phyloP scores from a whole-genome alignment of 2,329 filamentous ascomycete species.

The Ascochyta rabiei region DNA sequence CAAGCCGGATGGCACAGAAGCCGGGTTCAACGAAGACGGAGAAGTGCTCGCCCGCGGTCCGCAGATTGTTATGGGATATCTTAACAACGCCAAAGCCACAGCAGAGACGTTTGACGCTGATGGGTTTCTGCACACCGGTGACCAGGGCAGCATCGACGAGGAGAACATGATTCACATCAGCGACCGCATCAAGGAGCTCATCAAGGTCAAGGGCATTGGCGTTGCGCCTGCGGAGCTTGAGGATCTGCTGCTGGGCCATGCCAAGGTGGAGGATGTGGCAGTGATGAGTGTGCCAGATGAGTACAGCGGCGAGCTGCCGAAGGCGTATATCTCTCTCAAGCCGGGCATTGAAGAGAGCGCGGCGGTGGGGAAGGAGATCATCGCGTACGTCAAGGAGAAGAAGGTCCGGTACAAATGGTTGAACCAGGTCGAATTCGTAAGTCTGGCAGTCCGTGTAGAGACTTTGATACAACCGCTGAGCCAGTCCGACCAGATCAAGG shows the following conservation, averaged over 20 bases:
- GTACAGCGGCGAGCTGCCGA: slow-evolving; percentile 55
- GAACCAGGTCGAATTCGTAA: slow-evolving; percentile 52
- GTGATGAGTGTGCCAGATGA: slow-evolving; percentile 62
- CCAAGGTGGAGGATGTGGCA: slow-evolving; percentile 62
- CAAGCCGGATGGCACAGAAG: slow-evolving; percentile 61
- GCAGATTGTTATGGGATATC: slow-evolving; percentile 59
- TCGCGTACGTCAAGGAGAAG: slow-evolving; percentile 51
- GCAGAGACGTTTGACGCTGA: slow-evolving; percentile 54
- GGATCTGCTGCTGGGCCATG: slow-evolving; percentile 64
- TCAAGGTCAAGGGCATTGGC: slow-evolving; percentile 69
- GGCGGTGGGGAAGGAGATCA: slow-evolving; percentile 49
- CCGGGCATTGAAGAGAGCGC: slow-evolving; percentile 37
- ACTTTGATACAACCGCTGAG: not conserved
- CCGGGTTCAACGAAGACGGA: slow-evolving; percentile 58
- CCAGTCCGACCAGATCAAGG: not conserved
- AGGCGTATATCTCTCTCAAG: slow-evolving; percentile 54
- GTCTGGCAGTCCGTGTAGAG: not conserved
- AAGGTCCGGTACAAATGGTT: slow-evolving; percentile 57
- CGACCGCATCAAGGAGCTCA: slow-evolving; percentile 71
- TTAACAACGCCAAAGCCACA: slow-evolving; percentile 53
- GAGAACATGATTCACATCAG: slow-evolving; percentile 64
- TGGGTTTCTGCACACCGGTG: slow-evolving; percentile 64
- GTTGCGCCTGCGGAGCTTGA: slow-evolving; percentile 70
- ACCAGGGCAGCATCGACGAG: slow-evolving; percentile 61
- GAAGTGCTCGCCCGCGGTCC: slow-evolving; percentile 58